Percentiles rank a stretch among this genome's conserved stretches.
Conservation (phyloP, 2,329 filamentous ascomycete genomes). For the Didymella sp. region DNA sequence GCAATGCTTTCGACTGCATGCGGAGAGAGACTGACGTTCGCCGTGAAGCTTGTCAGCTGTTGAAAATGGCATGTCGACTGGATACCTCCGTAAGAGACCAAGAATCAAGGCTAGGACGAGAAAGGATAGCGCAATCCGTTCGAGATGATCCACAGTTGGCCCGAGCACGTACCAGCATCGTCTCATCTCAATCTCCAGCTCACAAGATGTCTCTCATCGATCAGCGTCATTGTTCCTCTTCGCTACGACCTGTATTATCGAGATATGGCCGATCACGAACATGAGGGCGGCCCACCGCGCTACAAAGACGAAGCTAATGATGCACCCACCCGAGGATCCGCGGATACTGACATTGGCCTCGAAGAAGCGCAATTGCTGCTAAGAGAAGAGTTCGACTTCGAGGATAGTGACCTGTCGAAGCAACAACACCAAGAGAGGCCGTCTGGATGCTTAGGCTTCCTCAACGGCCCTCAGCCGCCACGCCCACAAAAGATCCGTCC, state of each 20-base stretch:
- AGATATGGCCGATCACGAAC: constrained; percentile 2
- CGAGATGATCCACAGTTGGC: background rate
- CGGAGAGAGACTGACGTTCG: too few species aligned
- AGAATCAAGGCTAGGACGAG: background rate
- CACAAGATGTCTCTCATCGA: constrained; percentile 7
- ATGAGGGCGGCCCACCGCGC: background rate
- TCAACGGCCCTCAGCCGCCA: constrained; percentile 54
- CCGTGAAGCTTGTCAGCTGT: too few species aligned
- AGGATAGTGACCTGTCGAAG: constrained; percentile 23
- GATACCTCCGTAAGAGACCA: too few species aligned
- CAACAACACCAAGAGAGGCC: constrained; percentile 2
- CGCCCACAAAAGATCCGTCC: constrained; percentile 54
- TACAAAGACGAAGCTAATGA: constrained; percentile 21
- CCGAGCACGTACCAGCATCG: constrained; percentile 12
- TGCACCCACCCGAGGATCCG: constrained; percentile 8
- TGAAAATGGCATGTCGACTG: too few species aligned
- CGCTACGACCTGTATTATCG: background rate
- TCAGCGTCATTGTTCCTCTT: background rate
- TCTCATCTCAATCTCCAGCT: constrained; percentile 12
- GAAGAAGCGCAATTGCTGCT: constrained; percentile 41
- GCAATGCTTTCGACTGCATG: too few species aligned
- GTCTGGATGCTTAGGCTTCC: constrained; percentile 37
- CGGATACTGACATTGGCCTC: constrained; percentile 22
- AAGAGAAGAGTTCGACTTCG: constrained; percentile 37
- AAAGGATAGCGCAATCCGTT: background rate